Conservation (phyloP, 2,329 filamentous ascomycete genomes). For the Ilyonectria destructans region DNA sequence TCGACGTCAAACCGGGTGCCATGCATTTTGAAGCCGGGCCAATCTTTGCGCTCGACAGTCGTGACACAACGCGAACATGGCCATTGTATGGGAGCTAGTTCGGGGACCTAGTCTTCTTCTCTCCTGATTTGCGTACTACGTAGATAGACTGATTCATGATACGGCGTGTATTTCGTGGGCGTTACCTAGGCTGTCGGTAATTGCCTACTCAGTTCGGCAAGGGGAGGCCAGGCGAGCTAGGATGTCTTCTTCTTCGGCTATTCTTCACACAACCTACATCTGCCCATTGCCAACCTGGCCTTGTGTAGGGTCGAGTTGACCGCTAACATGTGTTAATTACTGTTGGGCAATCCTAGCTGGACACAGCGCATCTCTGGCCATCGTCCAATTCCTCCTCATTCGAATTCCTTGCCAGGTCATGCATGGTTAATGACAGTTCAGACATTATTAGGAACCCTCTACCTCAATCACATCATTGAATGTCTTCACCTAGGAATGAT, state of each 20-base stretch:
- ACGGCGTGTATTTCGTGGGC: not conserved
- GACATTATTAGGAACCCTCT: not conserved
- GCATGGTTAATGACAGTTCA: not conserved
- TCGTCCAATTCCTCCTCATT: not conserved
- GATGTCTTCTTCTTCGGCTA: not conserved
- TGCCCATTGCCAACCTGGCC: not conserved
- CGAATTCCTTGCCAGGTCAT: not conserved
- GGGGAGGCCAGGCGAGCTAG: not conserved
- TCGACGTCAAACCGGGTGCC: not conserved
- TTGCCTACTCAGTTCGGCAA: not conserved
- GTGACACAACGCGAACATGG: not conserved
- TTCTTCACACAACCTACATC: not conserved
- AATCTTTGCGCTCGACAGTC: not conserved
- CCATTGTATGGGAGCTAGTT: not conserved
- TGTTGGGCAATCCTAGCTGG: not conserved
- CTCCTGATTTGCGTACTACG: not conserved
- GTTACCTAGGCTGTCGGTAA: not conserved
- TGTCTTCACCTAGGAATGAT: conserved; percentile 7
- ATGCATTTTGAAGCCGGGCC: not conserved
- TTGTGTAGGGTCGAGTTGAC: not conserved
- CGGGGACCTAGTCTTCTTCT: not conserved
- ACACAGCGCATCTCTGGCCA: not conserved
- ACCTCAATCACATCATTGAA: not conserved
- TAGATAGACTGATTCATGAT: not conserved
- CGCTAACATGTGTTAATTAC: not conserved